Evolutionary conservation across 192 early-diverging fungal species (phyloP).

Genomic region (Lobosporangium transversale): DNA sequence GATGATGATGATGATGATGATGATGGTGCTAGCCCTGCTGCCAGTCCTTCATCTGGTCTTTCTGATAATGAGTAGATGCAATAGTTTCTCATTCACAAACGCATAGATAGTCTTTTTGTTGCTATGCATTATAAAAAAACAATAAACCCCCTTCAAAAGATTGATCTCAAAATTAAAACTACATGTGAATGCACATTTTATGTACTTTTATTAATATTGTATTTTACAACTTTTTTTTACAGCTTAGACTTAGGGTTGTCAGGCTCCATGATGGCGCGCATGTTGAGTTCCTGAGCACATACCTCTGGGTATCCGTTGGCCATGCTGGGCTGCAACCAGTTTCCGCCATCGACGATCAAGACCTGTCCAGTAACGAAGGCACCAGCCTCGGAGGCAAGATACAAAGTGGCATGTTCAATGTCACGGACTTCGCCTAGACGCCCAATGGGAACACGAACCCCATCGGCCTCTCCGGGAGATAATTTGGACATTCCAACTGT

Average conservation of each 20-base stretch:
- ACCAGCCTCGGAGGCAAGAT: constrained; percentile 70
- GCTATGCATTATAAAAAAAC: too few species aligned
- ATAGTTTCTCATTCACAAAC: too few species aligned
- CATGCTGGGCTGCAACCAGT: constrained; percentile 58
- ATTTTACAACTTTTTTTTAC: too few species aligned
- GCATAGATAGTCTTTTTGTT: too few species aligned
- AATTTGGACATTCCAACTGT: constrained; percentile 56
- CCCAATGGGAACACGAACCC: constrained; percentile 33
- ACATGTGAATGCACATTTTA: too few species aligned
- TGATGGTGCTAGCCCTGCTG: too few species aligned
- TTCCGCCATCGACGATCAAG: constrained; percentile 70
- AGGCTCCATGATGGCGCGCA: constrained; percentile 50
- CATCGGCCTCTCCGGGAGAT: constrained; percentile 23
- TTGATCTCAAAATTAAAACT: too few species aligned
- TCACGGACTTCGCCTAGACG: constrained; percentile 65
- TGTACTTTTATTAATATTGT: too few species aligned
- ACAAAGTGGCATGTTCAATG: constrained; percentile 77
- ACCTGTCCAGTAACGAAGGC: constrained; percentile 66
- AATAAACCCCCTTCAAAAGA: too few species aligned
- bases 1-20: too few species aligned
- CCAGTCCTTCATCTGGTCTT: too few species aligned
- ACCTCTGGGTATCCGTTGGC: constrained; percentile 38
- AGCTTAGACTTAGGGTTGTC: constrained; percentile 40
- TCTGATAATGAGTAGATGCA: too few species aligned
- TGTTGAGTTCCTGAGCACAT: constrained; percentile 47